These are phyloP conservation scores for Penicillium cosmopolitanum DNA, from an alignment of 495 filamentous ascomycete species.

Conservation along the genomic window DNA sequence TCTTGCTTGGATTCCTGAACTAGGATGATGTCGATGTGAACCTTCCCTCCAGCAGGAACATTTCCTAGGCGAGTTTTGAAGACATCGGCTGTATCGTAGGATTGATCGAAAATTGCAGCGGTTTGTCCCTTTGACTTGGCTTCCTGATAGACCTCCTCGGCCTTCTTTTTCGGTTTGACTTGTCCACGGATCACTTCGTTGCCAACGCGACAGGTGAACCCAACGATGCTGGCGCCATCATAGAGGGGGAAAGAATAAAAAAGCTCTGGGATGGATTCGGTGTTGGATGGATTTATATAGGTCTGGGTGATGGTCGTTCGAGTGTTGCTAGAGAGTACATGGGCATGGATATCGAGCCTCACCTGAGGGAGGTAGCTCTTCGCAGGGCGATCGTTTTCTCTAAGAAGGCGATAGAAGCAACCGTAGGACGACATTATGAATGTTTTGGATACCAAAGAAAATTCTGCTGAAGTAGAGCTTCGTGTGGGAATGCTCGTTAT, in stretches of 20 bases:
- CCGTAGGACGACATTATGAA: no score
- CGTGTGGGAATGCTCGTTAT: no score
- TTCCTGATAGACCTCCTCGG: conserved; percentile 54
- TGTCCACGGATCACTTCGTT: conserved; percentile 54
- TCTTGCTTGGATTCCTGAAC: conserved; percentile 70
- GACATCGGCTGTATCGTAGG: conserved; percentile 59
- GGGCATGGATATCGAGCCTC: conserved; percentile 52
- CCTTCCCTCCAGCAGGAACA: conserved; percentile 54
- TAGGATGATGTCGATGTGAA: conserved; percentile 64
- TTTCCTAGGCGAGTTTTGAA: conserved; percentile 69
- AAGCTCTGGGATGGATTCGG: conserved; percentile 51
- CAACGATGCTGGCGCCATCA: conserved; percentile 66
- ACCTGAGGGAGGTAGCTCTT: conserved; percentile 57
- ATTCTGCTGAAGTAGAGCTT: no score
- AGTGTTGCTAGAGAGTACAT: conserved; percentile 57
- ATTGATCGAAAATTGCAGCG: conserved; percentile 65
- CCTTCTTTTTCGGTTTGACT: conserved; percentile 64
- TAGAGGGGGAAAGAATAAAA: conserved; percentile 70
- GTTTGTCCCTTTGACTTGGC: conserved; percentile 60
- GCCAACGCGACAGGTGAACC: conserved; percentile 61
- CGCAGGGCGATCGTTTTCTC: no score
- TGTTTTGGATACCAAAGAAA: no score
- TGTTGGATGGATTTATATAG: conserved; percentile 55
- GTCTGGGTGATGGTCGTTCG: conserved; percentile 65
- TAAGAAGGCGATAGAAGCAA: no score